Evolutionary conservation across 129 eudicot genomes (phyloP), one percentile per base, ranked within the genome.

Genomic region (Pulicaria dysenterica): DNA sequence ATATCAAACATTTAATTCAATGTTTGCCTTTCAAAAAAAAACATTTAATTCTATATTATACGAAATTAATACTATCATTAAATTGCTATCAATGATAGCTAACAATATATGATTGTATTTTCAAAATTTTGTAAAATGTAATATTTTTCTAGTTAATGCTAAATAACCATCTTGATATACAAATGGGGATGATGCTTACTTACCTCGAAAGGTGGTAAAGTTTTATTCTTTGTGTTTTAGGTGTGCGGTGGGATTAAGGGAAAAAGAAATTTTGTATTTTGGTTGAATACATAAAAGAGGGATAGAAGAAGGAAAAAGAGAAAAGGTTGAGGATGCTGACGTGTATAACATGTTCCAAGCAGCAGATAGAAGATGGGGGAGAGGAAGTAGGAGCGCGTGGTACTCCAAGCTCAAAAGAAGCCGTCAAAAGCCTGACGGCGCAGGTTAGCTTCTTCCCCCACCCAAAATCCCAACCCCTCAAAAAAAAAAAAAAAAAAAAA

Each of bases 401-500:
- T 77, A 75, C 90, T 69, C 93, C 91, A 4, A 80, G 75, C 79
- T 50, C 76, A 59, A 90, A 83, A 85, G 93, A 87, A 67, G 73
- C 96, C 83, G 88, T 85, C 87, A 90, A 90, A 86, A 83, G 91
- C 90, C 88, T 90, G 67, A 80, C 96, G 65, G 80, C 90, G 69
- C 96, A 90, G 96, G 96, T 90, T 82, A 84, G 72, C 39, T 61
- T 75, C 68, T 53, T 40, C 62, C 78, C 69, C 38, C 6, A 38
- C 50, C 6, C 9, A 24, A 24, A 24, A 24, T 2, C 31, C 31
- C 31, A 24, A 24, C 31, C 31, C 31, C 31, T 24, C 31, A 24
- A 24, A 24, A 24, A 24, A 24, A 24, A 24, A 24, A 24, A 24
- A 24, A 24, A 24, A 24, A 24, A 24, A 24, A 24, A 24, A 24